A percentile compares a stretch with the other conserved stretches of the same genome.
Evolutionary conservation across 1,284 basidiomycete genomes (phyloP).

Genomic region (Sparassis latifolia): DNA sequence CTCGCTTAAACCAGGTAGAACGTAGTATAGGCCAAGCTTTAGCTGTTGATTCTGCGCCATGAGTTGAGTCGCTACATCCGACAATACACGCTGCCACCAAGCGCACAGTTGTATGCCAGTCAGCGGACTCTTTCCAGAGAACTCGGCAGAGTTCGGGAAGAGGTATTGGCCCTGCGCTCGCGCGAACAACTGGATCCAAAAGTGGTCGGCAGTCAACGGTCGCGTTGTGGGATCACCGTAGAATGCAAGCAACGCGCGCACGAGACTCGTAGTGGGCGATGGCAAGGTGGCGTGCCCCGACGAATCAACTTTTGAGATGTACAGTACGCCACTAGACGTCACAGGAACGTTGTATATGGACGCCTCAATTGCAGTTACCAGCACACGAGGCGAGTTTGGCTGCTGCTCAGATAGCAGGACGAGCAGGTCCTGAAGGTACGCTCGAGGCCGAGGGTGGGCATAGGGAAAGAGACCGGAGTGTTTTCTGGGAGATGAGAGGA

Average conservation of each 20-base stretch:
- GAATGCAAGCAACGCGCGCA: conserved; percentile 61
- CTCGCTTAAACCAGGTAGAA: conserved; percentile 70
- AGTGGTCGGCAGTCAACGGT: conserved; percentile 43
- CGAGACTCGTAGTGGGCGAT: conserved; percentile 64
- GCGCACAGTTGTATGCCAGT: conserved; percentile 78
- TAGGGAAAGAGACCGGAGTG: conserved; percentile 72
- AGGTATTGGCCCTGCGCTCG: conserved; percentile 89
- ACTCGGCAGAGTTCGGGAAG: conserved; percentile 86
- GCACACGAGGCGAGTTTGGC: conserved; percentile 42
- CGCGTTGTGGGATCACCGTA: conserved; percentile 65
- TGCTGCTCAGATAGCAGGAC: conserved; percentile 63
- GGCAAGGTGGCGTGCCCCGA: conserved; percentile 68
- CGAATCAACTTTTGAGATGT: conserved; percentile 92
- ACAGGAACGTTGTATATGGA: conserved; percentile 72
- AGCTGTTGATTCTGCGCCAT: conserved; percentile 12
- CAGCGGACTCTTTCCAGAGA: conserved; percentile 67
- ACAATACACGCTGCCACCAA: conserved; percentile 87
- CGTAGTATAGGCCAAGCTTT: conserved; percentile 47
- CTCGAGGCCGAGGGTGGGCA: conserved; percentile 53
- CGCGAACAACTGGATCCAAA: conserved; percentile 90
- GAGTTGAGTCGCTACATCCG: conserved; percentile 43
- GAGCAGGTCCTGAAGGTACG: conserved; percentile 71
- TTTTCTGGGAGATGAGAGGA: conserved; percentile 68
- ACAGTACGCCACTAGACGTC: conserved; percentile 71
- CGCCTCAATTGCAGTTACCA: conserved; percentile 81